Base-by-base conservation (phyloP, 2,329 filamentous ascomycete genomes). In the Neofusicoccum laricinum region DNA sequence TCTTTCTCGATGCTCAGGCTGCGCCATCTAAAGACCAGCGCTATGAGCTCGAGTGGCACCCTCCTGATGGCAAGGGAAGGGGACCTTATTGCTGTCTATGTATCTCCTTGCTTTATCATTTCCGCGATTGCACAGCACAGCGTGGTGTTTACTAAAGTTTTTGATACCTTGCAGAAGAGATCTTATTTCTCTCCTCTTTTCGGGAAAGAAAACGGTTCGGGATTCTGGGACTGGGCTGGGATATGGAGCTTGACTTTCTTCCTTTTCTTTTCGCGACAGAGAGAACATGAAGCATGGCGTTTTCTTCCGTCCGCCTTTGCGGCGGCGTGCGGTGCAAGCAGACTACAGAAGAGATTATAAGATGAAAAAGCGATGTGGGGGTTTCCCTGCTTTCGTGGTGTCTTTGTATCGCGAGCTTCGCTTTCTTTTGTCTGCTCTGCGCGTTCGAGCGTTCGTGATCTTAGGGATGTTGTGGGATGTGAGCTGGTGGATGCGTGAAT, bases 61-160 rank as follows among this genome's bases (percentile, higher is more conserved):
- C 30, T 15, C 46, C 25, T 58, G 15, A 19, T n/a, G 14, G 38
- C 14, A 21, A 21, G 14, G 53, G 19, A 55, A 19, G 21, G 17
- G 14, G 21, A n/a, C 14, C 4, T n/a, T 4, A 8, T 41, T 14
- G 21, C 38, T 45, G 53, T 30, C 25, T 4, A 34, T 58, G 53
- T 43, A 40, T 58, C 17, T 46, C 36, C 25, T 36, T 34, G 21
- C n/a, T 43, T 15, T 19, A 17, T 59, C 30, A 14, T 59, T 45
- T 59, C 25, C 43, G 36, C 36, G 53, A 46, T 34, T 34, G 55
- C 55, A 59, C 55, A 46, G 55, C 55, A 59, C 55, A 59, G 55
- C 55, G 55, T 46, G 55, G 55, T 59, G 41, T 59, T 59, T 36
- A 12, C 19, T 36, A n/a, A 43, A 17, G 15, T 4, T 46, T 59